These are phyloP conservation scores for Alternaria conjuncta DNA, from an alignment of 2,329 filamentous ascomycete genomes.

Conservation along the genomic window DNA sequence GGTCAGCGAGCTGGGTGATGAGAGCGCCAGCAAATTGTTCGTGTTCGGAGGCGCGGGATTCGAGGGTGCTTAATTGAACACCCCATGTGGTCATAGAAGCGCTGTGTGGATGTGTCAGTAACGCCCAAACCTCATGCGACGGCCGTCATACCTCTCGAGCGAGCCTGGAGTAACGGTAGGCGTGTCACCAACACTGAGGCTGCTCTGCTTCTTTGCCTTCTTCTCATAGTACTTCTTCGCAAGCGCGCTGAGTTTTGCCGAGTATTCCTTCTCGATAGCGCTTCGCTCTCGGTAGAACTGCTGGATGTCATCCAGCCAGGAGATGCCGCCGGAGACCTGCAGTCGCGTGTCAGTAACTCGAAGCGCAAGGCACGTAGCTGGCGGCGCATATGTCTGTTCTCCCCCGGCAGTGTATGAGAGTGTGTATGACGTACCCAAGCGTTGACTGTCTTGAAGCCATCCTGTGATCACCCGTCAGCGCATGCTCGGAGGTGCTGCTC, in stretches of 20 bases:
- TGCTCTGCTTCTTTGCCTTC: conserved; percentile 88
- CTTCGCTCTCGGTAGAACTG: conserved; percentile 96
- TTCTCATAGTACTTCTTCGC: conserved; percentile 98
- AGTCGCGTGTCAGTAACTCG: conserved; percentile 30
- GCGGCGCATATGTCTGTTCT: conserved; percentile 11
- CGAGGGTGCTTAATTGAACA: conserved; percentile 88
- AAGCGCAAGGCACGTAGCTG: conserved; percentile 5
- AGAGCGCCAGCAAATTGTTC: conserved; percentile 83
- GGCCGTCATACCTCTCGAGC: conserved; percentile 72
- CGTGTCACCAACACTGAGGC: conserved; percentile 89
- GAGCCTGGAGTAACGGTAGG: conserved; percentile 94
- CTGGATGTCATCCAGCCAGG: conserved; percentile 96
- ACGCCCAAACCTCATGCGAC: background rate
- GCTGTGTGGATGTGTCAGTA: conserved; percentile 53
- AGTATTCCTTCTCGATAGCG: conserved; percentile 95
- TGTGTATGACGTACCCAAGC: conserved; percentile 69
- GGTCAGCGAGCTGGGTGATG: conserved; percentile 81
- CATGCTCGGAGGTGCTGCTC: conserved; percentile 22
- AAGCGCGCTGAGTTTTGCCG: conserved; percentile 81
- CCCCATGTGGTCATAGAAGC: conserved; percentile 97
- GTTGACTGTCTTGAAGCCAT: conserved; percentile 95
- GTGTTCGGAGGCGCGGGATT: conserved; percentile 86
- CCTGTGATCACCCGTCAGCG: conserved; percentile 61
- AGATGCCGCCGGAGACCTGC: conserved; percentile 80
- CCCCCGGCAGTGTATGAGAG: background rate